Conservation (phyloP, 2,329 filamentous ascomycete species). For the Cordyceps cicadae region DNA sequence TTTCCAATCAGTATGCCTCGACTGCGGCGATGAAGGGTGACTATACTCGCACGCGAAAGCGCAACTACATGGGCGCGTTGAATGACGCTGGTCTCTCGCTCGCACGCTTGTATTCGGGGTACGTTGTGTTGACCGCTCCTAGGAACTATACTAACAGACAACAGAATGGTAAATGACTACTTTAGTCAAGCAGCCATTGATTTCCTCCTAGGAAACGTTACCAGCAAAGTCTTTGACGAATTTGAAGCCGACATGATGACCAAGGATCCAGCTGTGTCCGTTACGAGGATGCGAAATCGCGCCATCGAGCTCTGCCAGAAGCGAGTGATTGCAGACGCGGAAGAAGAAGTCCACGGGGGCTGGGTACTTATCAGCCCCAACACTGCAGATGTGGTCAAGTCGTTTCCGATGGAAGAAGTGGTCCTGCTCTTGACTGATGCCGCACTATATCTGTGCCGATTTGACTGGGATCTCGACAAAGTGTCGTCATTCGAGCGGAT, state of each 20-base stretch:
- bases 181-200: constrained; percentile 94
- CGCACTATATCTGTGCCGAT: constrained; percentile 80
- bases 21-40: constrained; percentile 95
- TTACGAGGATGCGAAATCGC: constrained; percentile 73
- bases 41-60: constrained; percentile 83
- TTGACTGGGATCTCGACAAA: constrained; percentile 94
- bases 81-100: constrained; percentile 87
- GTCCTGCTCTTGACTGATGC: constrained; percentile 79
- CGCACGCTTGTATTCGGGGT: constrained; percentile 64
- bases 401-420: constrained; percentile 76
- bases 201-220: constrained; percentile 84
- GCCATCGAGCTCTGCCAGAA: constrained; percentile 85
- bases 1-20: constrained; percentile 91
- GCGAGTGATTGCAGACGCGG: constrained; percentile 74
- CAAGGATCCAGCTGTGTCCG: constrained; percentile 81
- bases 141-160: neutral
- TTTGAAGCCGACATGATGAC: constrained; percentile 93
- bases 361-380: constrained; percentile 82
- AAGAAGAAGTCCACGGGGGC: constrained; percentile 77
- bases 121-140: constrained; percentile 21
- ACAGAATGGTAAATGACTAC: constrained; percentile 94
- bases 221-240: constrained; percentile 78
- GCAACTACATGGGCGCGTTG: constrained; percentile 82
- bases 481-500: constrained; percentile 86
- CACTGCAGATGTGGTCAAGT: constrained; percentile 57